Percentiles rank a stretch among this genome's conserved stretches.
Conservation (phyloP, 352 stramenopile genomes). For the Phytophthora citricola region DNA sequence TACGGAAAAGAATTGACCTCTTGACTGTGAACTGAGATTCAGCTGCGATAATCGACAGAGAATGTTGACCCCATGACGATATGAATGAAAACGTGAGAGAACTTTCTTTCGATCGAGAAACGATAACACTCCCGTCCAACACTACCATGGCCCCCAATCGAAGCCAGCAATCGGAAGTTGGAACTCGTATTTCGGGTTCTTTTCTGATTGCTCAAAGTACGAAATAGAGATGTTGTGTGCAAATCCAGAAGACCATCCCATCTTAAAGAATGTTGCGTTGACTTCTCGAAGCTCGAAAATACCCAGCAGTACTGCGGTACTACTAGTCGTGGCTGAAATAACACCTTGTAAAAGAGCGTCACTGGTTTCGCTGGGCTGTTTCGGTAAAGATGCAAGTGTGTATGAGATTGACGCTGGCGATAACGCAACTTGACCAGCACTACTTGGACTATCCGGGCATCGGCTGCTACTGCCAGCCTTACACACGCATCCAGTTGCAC, state of each 20-base stretch:
- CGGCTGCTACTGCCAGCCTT: constrained; percentile 52
- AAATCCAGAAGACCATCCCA: constrained; percentile 36
- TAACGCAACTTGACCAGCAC: constrained; percentile 35
- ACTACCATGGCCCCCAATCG: constrained; percentile 45
- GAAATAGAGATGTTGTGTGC: constrained; percentile 62
- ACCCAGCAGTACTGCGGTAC: constrained; percentile 25
- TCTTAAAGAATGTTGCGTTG: constrained; percentile 37
- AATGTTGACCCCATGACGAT: constrained; percentile 42
- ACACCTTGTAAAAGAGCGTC: constrained; percentile 21
- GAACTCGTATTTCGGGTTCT: constrained; percentile 50
- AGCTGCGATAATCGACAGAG: constrained; percentile 49
- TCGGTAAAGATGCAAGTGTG: constrained; percentile 32
- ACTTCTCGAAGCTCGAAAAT: constrained; percentile 60
- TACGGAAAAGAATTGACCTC: constrained; percentile 55
- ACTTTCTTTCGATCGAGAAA: constrained; percentile 31
- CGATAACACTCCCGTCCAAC: constrained; percentile 41
- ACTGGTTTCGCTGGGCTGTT: constrained; percentile 25
- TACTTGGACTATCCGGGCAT: constrained; percentile 41
- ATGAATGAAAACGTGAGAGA: constrained; percentile 51
- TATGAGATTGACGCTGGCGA: constrained; percentile 44
- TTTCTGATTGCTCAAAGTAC: constrained; percentile 52
- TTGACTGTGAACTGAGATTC: constrained; percentile 49
- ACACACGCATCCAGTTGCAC: constrained; percentile 55
- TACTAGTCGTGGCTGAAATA: background rate
- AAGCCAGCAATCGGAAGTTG: constrained; percentile 58